A percentile compares a stretch with the other conserved stretches of the same genome.
phyloP scores from a whole-genome alignment of 2,329 filamentous ascomycete species.

The Diaporthe australafricana region DNA sequence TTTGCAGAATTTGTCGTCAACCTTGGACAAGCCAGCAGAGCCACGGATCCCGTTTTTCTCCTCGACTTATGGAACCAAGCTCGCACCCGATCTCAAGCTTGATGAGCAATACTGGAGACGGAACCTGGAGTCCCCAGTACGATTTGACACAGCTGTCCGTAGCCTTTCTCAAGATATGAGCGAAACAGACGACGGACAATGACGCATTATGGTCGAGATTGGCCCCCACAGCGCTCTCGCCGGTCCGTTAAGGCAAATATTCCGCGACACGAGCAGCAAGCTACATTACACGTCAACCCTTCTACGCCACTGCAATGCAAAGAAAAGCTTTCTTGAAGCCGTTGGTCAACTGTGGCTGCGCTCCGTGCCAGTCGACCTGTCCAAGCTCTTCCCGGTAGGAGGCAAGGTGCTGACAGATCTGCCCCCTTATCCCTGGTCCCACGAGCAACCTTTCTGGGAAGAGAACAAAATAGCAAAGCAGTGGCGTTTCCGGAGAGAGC shows the following conservation, averaged over 20 bases:
- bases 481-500: conserved; percentile 42
- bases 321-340: conserved; percentile 33
- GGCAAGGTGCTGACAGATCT: conserved; percentile 18
- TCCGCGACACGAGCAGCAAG: neutral
- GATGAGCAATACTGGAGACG: too few relatives aligned
- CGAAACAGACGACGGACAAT: too few relatives aligned
- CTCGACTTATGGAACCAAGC: too few relatives aligned
- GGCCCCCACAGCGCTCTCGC: conserved; percentile 43
- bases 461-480: conserved; percentile 46
- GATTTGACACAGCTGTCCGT: too few relatives aligned
- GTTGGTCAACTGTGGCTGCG: conserved; percentile 35
- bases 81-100: too few relatives aligned
- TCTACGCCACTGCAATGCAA: too few relatives aligned
- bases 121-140: conserved; percentile 15
- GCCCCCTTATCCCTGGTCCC: conserved; percentile 35
- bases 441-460: conserved; percentile 39
- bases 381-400: too few relatives aligned
- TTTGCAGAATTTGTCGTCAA: too few relatives aligned
- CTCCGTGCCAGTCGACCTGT: neutral
- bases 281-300: conserved; percentile 31
- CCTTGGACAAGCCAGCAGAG: too few relatives aligned
- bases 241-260: conserved; percentile 41
- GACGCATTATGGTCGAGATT: too few relatives aligned
- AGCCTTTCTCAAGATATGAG: too few relatives aligned
- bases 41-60: too few relatives aligned